Conservation (phyloP, 306 rosid species). For the Dalbergia cochinchinensis region DNA sequence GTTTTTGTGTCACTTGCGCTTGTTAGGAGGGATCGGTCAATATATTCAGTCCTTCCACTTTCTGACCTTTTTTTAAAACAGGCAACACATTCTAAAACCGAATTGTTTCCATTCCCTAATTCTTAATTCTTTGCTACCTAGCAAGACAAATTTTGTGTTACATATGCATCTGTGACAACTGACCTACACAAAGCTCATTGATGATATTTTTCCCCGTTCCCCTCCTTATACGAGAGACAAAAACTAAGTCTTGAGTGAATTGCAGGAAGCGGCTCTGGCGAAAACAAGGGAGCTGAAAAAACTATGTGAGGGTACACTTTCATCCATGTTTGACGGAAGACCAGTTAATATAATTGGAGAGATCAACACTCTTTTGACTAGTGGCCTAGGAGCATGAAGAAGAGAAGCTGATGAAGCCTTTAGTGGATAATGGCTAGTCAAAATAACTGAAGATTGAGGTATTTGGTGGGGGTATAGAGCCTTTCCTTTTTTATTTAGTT, state of each 20-base stretch:
- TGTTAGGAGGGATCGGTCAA: neutral
- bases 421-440: slow-evolving; percentile 34
- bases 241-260: slow-evolving; percentile 44
- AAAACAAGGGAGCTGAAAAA: slow-evolving; percentile 85
- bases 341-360: slow-evolving; percentile 97
- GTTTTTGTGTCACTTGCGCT: neutral
- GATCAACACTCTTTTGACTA: slow-evolving; percentile 67
- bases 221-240: slow-evolving; percentile 17
- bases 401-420: slow-evolving; percentile 24
- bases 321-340: slow-evolving; percentile 93
- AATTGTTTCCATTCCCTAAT: neutral
- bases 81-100: neutral
- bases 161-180: slow-evolving; percentile 26
- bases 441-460: slow-evolving; percentile 15
- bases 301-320: slow-evolving; percentile 75
- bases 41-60: neutral
- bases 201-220: neutral
- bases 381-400: slow-evolving; percentile 72
- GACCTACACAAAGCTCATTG: neutral
- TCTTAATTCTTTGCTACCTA: slow-evolving; percentile 31
- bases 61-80: too few relatives aligned
- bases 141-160: slow-evolving; percentile 3
- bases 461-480: neutral
- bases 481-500: neutral
- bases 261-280: slow-evolving; percentile 76